These are phyloP conservation scores for Colletotrichum falcatum DNA, from an alignment of 2,329 filamentous ascomycete species.

Conservation along the genomic window DNA sequence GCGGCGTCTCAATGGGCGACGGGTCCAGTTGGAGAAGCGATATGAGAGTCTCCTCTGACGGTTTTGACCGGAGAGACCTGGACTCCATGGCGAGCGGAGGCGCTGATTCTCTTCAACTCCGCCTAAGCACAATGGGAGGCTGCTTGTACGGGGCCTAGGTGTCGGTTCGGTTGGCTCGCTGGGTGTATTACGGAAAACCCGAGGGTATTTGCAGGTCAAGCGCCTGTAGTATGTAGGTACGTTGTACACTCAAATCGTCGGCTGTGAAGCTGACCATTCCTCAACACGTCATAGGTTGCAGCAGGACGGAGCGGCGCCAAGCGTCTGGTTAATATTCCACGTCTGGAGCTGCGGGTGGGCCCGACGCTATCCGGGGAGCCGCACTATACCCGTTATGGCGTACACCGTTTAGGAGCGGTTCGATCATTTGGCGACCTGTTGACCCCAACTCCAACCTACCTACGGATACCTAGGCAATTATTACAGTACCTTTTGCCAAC, in stretches of 20 bases:
- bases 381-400: neutral
- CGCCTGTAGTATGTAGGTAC: neutral
- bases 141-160: neutral
- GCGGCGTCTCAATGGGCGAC: constrained; percentile 65
- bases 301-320: constrained; percentile 5
- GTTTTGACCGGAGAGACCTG: constrained; percentile 35
- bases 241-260: neutral
- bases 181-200: neutral
- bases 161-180: neutral
- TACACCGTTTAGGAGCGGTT: neutral
- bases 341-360: neutral
- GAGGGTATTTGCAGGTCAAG: neutral
- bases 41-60: constrained; percentile 42
- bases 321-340: neutral
- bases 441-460: neutral
- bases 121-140: neutral
- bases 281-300: constrained; percentile 29
- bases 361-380: neutral
- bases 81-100: constrained; percentile 30
- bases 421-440: neutral
- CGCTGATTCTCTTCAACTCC: neutral
- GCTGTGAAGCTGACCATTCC: constrained; percentile 24
- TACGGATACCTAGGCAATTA: neutral
- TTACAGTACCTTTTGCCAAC: neutral
- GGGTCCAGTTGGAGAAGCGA: constrained; percentile 43